phyloP scores from a whole-genome alignment of 23 red algal genomes.

The Pyropia yezoensis region DNA sequence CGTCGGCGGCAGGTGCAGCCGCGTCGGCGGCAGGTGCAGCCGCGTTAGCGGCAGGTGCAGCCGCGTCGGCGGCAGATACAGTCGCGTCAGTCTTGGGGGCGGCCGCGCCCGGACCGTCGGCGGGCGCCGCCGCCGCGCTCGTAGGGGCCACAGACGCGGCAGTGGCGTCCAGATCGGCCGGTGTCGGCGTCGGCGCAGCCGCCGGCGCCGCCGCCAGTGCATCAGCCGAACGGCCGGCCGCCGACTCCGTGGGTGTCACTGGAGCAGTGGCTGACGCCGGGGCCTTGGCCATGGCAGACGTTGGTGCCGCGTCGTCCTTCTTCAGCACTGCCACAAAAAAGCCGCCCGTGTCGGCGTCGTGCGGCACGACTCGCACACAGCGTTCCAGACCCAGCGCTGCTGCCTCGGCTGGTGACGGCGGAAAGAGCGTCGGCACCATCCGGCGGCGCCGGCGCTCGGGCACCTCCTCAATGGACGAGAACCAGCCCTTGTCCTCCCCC shows the following conservation, averaged over 20 bases:
- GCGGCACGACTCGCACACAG: constrained; percentile 85
- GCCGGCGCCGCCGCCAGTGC: constrained; percentile 1
- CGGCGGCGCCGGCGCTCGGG: constrained; percentile 38
- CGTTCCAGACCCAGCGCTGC: constrained; percentile 32
- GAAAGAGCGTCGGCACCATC: constrained; percentile 60
- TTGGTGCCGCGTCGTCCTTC: constrained; percentile 19
- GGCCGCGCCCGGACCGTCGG: too few species aligned
- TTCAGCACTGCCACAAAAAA: constrained; percentile 91
- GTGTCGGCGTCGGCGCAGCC: too few species aligned
- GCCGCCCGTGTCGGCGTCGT: constrained; percentile 91
- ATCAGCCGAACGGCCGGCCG: constrained; percentile 2
- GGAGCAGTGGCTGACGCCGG: background rate
- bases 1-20: too few species aligned
- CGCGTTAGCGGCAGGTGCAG: too few species aligned
- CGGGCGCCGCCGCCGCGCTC: background rate
- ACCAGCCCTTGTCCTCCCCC: constrained; percentile 24
- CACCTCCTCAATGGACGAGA: constrained; percentile 51
- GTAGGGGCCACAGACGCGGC: background rate
- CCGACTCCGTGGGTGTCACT: constrained; percentile 3
- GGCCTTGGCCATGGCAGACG: background rate
- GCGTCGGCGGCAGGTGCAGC: too few species aligned
- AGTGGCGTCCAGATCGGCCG: background rate
- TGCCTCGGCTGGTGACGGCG: constrained; percentile 59
- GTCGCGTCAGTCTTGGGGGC: too few species aligned
- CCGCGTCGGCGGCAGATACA: too few species aligned